Percentiles rank a stretch among this genome's conserved stretches.
Conservation (phyloP, 345 rosid genomes). For the Punica granatum region DNA sequence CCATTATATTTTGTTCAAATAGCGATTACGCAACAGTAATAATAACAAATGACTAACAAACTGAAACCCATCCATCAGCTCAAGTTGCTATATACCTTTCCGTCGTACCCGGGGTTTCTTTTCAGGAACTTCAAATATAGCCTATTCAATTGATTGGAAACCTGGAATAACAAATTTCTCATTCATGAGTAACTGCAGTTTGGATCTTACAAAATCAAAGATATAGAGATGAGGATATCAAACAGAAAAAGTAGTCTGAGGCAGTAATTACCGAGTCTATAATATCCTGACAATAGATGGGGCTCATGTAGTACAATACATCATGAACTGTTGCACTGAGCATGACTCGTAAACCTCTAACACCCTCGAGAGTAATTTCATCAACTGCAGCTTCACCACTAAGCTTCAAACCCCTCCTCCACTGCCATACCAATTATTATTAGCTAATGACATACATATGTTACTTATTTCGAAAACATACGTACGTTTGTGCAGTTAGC, state of each 20-base stretch:
- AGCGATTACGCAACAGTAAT: not conserved
- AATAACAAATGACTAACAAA: not conserved
- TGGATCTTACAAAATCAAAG: not conserved
- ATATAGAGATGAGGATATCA: not conserved
- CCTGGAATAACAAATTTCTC: constrained; percentile 32
- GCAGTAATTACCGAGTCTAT: constrained; percentile 62
- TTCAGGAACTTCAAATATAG: constrained; percentile 70
- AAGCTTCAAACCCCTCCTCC: constrained; percentile 97
- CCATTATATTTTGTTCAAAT: constrained; percentile 1
- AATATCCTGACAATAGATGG: constrained; percentile 91
- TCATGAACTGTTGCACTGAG: constrained; percentile 96
- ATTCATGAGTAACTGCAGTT: not conserved
- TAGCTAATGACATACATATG: not conserved
- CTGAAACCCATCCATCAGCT: constrained; percentile 1
- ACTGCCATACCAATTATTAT: constrained; percentile 33
- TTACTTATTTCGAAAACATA: no score
- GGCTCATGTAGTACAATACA: constrained; percentile 96
- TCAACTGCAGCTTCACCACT: constrained; percentile 95
- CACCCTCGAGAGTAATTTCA: constrained; percentile 92
- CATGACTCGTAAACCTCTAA: constrained; percentile 73
- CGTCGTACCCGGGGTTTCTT: constrained; percentile 88
- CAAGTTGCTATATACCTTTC: constrained; percentile 49
- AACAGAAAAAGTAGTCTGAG: not conserved
- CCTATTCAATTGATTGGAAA: constrained; percentile 76
- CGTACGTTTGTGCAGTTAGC: no score